These are phyloP conservation scores for Carex sylvatica DNA, from an alignment of 202 grass and related monocot species.

Conservation along the genomic window DNA sequence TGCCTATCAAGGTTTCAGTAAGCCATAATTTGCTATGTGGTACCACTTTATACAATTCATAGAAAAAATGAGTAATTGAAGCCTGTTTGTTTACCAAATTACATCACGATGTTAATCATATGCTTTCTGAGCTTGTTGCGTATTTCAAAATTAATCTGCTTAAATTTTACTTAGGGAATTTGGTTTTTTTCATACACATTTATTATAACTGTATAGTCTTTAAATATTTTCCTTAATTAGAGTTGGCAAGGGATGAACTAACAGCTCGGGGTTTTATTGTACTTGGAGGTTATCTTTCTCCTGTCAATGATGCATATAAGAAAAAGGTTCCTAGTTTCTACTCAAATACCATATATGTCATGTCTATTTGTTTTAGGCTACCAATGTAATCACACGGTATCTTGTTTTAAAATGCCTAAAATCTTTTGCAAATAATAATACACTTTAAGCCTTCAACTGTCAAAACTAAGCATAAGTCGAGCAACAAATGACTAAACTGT, in stretches of 20 bases:
- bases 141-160: background rate
- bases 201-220: background rate
- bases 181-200: background rate
- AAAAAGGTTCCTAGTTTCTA: conserved; percentile 58
- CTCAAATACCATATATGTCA: background rate
- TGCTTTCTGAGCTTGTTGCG: background rate
- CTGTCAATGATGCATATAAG: conserved; percentile 85
- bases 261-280: conserved; percentile 57
- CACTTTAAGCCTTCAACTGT: background rate
- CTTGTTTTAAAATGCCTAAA: background rate
- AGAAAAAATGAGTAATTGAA: background rate
- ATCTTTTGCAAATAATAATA: background rate
- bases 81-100: background rate
- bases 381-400: background rate
- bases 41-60: background rate
- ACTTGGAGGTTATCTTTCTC: conserved; percentile 75
- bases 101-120: background rate
- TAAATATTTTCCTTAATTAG: conserved; percentile 25
- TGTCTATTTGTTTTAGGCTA: background rate
- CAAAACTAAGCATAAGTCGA: background rate
- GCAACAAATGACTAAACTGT: background rate
- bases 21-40: background rate
- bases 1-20: background rate
- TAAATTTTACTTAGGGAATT: background rate
- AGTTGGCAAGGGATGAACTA: conserved; percentile 78